Base-by-base conservation (phyloP, 495 filamentous ascomycete genomes). In the Penicillium mononematosum region DNA sequence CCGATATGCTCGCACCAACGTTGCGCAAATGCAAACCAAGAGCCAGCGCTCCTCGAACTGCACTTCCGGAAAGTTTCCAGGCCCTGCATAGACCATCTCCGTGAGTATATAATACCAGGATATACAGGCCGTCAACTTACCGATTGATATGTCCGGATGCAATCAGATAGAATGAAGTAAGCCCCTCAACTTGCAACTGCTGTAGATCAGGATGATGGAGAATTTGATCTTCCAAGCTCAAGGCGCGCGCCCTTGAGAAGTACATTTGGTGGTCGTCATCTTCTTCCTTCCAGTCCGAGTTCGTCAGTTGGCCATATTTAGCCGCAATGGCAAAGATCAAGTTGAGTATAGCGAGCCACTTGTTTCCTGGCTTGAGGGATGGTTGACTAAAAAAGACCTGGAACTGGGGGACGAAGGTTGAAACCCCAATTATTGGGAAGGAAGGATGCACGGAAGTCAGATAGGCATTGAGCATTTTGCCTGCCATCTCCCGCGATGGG, bases 1-100 rank as follows among this genome's bases (percentile, higher is more conserved):
- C 75, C 17, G 75, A 68, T 12, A 82, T 73, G 20, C 71, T 70
- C 5, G 63, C 60, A 20, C 76, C 80, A 7, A 81, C 71, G 58
- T 83, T 86, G 39, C 77, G 78, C 34, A 87, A 66, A 64, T 88
- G 82, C 38, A 89, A 63, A 5, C 85, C 85, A n/a, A 88, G 73
- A 10, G 79, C 75, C 52, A 85, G 69, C 0, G 82, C 83, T 45
- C 78, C 73, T 34, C 84, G 75, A 32, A 87, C 68, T 8, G 83
- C 81, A 63, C 81, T 73, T 16, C 85, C 86, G 58, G 67, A 75
- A 16, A 85, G 55, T 43, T 80, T 82, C 84, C 85, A 88, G 45
- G 85, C 79, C 59, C 85, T 88, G 36, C 7, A 41, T 20, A 47
- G 47, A 49, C 45, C 34, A 31, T 50, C 41, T 24, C 58, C 29